Conservation (phyloP, 495 filamentous ascomycete genomes). For the Tetracladium setigerum region DNA sequence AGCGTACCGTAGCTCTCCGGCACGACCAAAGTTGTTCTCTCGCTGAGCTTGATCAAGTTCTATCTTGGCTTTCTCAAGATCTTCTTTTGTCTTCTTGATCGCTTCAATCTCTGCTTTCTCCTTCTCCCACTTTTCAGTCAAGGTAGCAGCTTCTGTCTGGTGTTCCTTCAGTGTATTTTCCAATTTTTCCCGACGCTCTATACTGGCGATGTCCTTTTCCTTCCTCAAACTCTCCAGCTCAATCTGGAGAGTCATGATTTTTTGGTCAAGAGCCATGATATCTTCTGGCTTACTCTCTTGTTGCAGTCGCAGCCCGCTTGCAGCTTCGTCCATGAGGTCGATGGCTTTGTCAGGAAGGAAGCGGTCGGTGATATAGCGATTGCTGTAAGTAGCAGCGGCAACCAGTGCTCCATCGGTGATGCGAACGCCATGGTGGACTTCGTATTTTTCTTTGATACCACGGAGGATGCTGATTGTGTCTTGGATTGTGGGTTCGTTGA, state of each 20-base stretch:
- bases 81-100: constrained; percentile 78
- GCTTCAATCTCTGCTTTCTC: constrained; percentile 76
- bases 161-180: constrained; percentile 65
- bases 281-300: constrained; percentile 96
- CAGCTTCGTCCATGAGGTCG: constrained; percentile 92
- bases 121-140: constrained; percentile 83
- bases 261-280: constrained; percentile 82
- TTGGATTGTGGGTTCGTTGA: constrained; percentile 80
- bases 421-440: constrained; percentile 90
- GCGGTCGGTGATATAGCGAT: constrained; percentile 93
- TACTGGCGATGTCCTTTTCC: constrained; percentile 81
- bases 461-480: constrained; percentile 94
- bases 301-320: constrained; percentile 80
- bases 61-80: constrained; percentile 73
- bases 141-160: constrained; percentile 55
- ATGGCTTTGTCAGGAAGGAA: constrained; percentile 97
- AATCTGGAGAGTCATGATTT: constrained; percentile 96
- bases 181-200: constrained; percentile 81
- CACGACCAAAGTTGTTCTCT: constrained; percentile 83
- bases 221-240: constrained; percentile 94
- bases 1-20: constrained; percentile 81
- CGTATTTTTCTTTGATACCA: constrained; percentile 94
- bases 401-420: constrained; percentile 92
- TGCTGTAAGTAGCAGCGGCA: constrained; percentile 83
- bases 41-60: constrained; percentile 85